phyloP scores from a whole-genome alignment of 1,284 basidiomycete species.

The Austroboletus novae-zelandiae region DNA sequence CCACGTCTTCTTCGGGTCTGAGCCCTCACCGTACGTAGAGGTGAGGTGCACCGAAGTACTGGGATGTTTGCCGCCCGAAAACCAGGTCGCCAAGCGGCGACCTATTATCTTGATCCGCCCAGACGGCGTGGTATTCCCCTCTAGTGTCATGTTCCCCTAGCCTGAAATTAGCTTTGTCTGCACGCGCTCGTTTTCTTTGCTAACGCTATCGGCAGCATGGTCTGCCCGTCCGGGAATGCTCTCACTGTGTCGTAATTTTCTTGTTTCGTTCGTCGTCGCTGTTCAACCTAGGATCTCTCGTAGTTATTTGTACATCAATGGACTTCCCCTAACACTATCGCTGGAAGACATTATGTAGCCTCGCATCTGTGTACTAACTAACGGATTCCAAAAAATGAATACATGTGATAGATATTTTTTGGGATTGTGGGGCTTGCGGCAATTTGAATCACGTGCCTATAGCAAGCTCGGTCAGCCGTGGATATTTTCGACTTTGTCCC shows the following conservation, averaged over 20 bases:
- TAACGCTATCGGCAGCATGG: slow-evolving; percentile 33
- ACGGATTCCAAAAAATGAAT: slow-evolving; percentile 17
- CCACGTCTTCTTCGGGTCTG: slow-evolving; percentile 85
- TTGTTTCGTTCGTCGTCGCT: slow-evolving; percentile 17
- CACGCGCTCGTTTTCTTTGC: slow-evolving; percentile 6
- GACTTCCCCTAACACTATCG: slow-evolving; percentile 21
- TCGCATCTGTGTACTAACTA: slow-evolving; percentile 26
- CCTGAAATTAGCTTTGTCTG: slow-evolving; percentile 12
- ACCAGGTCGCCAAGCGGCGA: slow-evolving; percentile 59
- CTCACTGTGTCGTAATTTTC: slow-evolving; percentile 17
- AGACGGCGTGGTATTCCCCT: slow-evolving; percentile 92
- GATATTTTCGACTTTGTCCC: background rate
- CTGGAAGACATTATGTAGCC: slow-evolving; percentile 34
- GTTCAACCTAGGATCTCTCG: slow-evolving; percentile 31
- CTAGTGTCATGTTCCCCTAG: slow-evolving; percentile 80
- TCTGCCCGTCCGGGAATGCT: slow-evolving; percentile 28
- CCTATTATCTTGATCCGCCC: slow-evolving; percentile 84
- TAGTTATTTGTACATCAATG: slow-evolving; percentile 35
- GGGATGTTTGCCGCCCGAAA: slow-evolving; percentile 72
- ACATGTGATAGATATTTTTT: slow-evolving; percentile 18
- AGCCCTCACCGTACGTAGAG: slow-evolving; percentile 84
- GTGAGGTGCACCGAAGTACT: slow-evolving; percentile 88
- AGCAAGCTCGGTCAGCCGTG: no score
- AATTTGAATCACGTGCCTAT: background rate
- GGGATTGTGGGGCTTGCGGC: slow-evolving; percentile 4